Evolutionary conservation across 768 basidiomycete species (phyloP), one percentile per base, ranked within the genome.

Genomic region (Rhodocollybia butyracea): DNA sequence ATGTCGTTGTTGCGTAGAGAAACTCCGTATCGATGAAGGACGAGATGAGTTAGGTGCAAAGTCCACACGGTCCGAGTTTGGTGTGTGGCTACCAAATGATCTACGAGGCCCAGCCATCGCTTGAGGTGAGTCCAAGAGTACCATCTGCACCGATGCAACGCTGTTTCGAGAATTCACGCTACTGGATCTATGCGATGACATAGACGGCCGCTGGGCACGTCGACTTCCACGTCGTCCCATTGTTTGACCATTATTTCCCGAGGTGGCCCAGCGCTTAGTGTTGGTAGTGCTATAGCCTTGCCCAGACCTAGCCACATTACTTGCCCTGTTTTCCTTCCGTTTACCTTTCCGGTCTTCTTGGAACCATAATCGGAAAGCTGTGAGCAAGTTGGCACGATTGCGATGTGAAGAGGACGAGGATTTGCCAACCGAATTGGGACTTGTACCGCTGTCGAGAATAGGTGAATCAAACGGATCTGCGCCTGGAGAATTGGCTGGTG

Each of bases 261-360:
- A 39, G 59, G 83, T 82, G 12, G 78, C 64, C 41, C 81, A 73
- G 45, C 81, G 77, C 66, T 84, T 83, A 36, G 79, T 67, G 4
- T 77, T 69, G 1, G 69, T 73, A 24, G 70, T 59, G 51, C 65
- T 66, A 51, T 64, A 61, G 26, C 55, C 27, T 54, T 46, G 57
- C 6, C 43, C 48, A 24, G 59, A 60, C 17, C 57, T 30, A 57
- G 66, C 62, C 21, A 56, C 41, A 38, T 61, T 53, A 63, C 67
- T 67, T 26, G 41, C 47, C 21, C 41, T 30, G n/a, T 39, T 47
- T 40, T 83, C 85, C 68, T 89, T 90, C 50, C 89, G 80, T 73
- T 95, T 96, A 3, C 92, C 86, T 66, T 91, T 94, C 60, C 81
- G 79, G 59, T 94, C 94, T 58, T 97, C 94, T 57, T 93, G 84